A percentile compares a stretch with the other conserved stretches of the same genome.
Evolutionary conservation across 805 yeast genomes (phyloP).

Genomic region (Yarrowia sp.): DNA sequence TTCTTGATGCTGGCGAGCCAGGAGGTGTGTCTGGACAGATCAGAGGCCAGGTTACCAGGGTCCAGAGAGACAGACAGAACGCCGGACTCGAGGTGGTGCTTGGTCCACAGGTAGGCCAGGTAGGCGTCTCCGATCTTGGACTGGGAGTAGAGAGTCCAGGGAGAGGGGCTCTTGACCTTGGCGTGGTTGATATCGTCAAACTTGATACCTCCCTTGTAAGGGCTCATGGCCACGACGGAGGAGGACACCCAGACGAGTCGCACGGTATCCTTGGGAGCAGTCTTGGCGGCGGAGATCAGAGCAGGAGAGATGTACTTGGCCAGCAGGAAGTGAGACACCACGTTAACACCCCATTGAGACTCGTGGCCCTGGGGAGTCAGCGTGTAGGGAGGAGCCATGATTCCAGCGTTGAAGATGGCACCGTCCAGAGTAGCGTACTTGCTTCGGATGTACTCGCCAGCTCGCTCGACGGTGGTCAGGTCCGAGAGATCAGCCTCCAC

Average conservation of each 20-base stretch:
- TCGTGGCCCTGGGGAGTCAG: slow-evolving; percentile 49
- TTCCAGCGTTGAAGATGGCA: slow-evolving; percentile 47
- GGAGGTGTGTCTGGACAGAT: slow-evolving; percentile 38
- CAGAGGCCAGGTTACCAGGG: slow-evolving; percentile 45
- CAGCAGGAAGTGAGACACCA: slow-evolving; percentile 47
- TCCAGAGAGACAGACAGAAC: slow-evolving; percentile 42
- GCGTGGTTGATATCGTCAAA: slow-evolving; percentile 40
- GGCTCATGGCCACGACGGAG: slow-evolving; percentile 38
- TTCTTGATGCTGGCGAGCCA: slow-evolving; percentile 2
- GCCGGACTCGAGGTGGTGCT: slow-evolving; percentile 38
- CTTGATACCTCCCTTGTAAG: slow-evolving; percentile 41
- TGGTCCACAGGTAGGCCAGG: slow-evolving; percentile 43
- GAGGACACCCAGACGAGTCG: slow-evolving; percentile 51
- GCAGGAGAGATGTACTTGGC: slow-evolving; percentile 44
- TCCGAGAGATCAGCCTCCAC: slow-evolving; percentile 20
- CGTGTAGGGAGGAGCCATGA: slow-evolving; percentile 43
- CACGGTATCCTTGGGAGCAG: slow-evolving; percentile 36
- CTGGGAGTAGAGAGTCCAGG: slow-evolving; percentile 42
- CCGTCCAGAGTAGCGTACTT: slow-evolving; percentile 14
- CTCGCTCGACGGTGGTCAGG: background rate
- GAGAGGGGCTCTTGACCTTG: slow-evolving; percentile 28
- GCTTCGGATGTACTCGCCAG: slow-evolving; percentile 1
- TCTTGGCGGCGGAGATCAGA: slow-evolving; percentile 39
- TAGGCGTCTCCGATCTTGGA: slow-evolving; percentile 46
- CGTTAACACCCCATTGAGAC: slow-evolving; percentile 48